Evolutionary conservation across 768 basidiomycete genomes (phyloP).

Genomic region (Thelephora aurantiotincta): DNA sequence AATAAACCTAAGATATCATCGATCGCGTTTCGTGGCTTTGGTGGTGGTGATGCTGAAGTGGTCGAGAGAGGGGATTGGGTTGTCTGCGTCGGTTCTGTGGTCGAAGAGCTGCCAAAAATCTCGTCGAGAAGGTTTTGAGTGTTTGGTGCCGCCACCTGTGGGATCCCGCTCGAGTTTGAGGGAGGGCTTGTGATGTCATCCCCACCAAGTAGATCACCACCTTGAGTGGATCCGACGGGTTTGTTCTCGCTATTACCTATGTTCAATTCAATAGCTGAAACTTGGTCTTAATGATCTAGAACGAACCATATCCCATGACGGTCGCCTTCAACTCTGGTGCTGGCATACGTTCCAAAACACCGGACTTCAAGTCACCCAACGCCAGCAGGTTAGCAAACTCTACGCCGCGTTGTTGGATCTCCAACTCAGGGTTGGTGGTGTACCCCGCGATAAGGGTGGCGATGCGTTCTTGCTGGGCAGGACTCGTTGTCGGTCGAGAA

Average conservation of each 20-base stretch:
- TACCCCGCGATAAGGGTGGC: slow-evolving; percentile 65
- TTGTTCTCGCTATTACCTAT: slow-evolving; percentile 65
- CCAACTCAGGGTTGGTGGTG: slow-evolving; percentile 81
- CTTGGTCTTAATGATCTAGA: neutral
- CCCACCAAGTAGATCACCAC: slow-evolving; percentile 64
- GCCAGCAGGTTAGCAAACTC: slow-evolving; percentile 84
- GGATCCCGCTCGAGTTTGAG: slow-evolving; percentile 25
- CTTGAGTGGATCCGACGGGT: slow-evolving; percentile 82
- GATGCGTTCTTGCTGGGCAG: slow-evolving; percentile 65
- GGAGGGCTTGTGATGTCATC: slow-evolving; percentile 45
- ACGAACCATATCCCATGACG: slow-evolving; percentile 80
- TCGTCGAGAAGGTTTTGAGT: slow-evolving; percentile 86
- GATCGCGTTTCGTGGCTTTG: slow-evolving; percentile 45
- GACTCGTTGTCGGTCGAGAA: slow-evolving; percentile 55
- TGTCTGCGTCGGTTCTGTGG: slow-evolving; percentile 19
- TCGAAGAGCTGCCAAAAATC: slow-evolving; percentile 60
- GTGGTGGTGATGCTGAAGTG: slow-evolving; percentile 22
- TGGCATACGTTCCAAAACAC: slow-evolving; percentile 97
- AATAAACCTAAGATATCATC: slow-evolving; percentile 92
- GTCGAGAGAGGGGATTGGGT: slow-evolving; percentile 20
- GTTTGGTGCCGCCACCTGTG: slow-evolving; percentile 29
- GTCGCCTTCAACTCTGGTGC: slow-evolving; percentile 96
- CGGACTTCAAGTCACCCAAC: slow-evolving; percentile 58
- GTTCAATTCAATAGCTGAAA: neutral
- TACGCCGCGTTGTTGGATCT: slow-evolving; percentile 90